These are phyloP conservation scores for Stemphylium vesicarium DNA, from an alignment of 2,329 filamentous ascomycete genomes.

Conservation along the genomic window DNA sequence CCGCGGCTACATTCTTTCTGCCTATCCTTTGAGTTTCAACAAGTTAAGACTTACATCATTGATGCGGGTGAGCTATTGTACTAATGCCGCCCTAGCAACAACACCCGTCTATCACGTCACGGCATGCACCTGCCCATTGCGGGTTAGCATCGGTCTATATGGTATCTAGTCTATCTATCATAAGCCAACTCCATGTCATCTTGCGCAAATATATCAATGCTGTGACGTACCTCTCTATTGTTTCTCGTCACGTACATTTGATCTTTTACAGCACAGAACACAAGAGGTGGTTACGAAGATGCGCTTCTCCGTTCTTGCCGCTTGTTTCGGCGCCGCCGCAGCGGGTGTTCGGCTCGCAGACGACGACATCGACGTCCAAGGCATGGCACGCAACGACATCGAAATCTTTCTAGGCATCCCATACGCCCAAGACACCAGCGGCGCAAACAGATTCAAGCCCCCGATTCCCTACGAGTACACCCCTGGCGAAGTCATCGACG, in stretches of 20 bases:
- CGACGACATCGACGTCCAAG: conserved; percentile 51
- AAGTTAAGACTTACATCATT: background rate
- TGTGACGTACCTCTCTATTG: background rate
- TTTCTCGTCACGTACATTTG: background rate
- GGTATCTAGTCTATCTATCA: background rate
- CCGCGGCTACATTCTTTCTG: background rate
- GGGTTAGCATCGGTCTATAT: conserved; percentile 1
- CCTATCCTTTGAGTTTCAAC: background rate
- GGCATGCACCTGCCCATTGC: conserved; percentile 10
- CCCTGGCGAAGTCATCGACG: conserved; percentile 47
- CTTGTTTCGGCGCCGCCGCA: conserved; percentile 14
- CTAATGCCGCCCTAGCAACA: conserved; percentile 5
- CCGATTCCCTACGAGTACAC: conserved; percentile 46
- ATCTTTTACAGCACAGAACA: background rate
- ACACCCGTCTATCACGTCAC: conserved; percentile 7
- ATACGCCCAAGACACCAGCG: conserved; percentile 57
- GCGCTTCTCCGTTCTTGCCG: conserved; percentile 9
- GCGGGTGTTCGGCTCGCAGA: conserved; percentile 8
- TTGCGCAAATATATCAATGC: conserved; percentile 6
- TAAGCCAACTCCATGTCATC: background rate
- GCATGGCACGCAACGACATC: conserved; percentile 53
- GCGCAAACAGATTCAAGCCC: conserved; percentile 56
- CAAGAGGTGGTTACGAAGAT: conserved; percentile 1
- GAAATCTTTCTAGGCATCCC: conserved; percentile 58
- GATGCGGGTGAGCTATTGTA: background rate